Evolutionary conservation across 257 asterid genomes (phyloP).

Genomic region (Solanum bulbocastanum): DNA sequence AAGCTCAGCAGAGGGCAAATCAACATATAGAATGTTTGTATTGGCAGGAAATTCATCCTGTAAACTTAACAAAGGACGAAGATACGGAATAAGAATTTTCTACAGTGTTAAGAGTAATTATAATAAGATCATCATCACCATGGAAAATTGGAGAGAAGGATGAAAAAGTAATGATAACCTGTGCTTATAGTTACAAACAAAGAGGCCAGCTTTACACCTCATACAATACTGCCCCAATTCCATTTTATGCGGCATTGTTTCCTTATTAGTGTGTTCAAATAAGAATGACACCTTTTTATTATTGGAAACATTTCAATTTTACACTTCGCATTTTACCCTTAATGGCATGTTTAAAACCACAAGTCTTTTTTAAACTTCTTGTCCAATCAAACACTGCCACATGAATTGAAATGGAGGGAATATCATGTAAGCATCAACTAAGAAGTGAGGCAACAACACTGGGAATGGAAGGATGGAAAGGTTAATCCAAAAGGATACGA

Average conservation of each 20-base stretch:
- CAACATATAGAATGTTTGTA: constrained; percentile 89
- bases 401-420: neutral
- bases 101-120: constrained; percentile 5
- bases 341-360: neutral
- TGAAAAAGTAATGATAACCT: neutral
- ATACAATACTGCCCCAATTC: neutral
- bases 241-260: neutral
- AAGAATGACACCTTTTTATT: neutral
- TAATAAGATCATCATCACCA: neutral
- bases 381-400: neutral
- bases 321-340: neutral
- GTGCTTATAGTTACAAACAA: neutral
- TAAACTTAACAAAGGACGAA: constrained; percentile 47
- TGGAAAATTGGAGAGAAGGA: neutral
- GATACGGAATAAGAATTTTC: constrained; percentile 16
- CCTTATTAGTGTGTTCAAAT: neutral
- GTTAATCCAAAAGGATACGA: neutral
- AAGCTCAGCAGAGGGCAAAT: constrained; percentile 78
- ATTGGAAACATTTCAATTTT: neutral
- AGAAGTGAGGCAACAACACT: neutral
- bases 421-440: neutral
- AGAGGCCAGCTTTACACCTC: neutral
- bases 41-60: constrained; percentile 93
- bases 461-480: neutral
- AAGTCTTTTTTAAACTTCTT: neutral